A percentile compares a stretch with the other conserved stretches of the same genome.
These are phyloP conservation scores for Suhomyces yuchorum DNA, from an alignment of 1,139 yeast species.

Conservation along the genomic window DNA sequence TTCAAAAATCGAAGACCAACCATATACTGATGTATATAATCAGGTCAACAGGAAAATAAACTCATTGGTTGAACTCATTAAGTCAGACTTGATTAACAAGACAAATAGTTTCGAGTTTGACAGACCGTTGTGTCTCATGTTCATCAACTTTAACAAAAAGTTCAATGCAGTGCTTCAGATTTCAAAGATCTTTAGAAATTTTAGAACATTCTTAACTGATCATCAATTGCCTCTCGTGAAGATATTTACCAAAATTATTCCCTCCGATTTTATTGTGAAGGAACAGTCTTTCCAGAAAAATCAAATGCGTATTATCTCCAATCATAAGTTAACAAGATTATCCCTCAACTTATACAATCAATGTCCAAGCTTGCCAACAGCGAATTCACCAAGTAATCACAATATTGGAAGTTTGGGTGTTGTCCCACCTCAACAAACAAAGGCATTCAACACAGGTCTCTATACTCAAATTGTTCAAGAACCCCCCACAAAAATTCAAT, in stretches of 20 bases:
- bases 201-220: slow-evolving; percentile 42
- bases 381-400: not conserved
- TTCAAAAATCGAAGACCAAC: slow-evolving; percentile 20
- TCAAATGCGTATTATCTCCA: slow-evolving; percentile 52
- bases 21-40: slow-evolving; percentile 32
- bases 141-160: slow-evolving; percentile 47
- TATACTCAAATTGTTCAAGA: slow-evolving; percentile 49
- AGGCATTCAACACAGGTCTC: slow-evolving; percentile 18
- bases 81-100: slow-evolving; percentile 44
- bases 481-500: slow-evolving; percentile 50
- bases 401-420: not conserved
- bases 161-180: slow-evolving; percentile 51
- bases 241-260: slow-evolving; percentile 58
- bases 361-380: slow-evolving; percentile 34
- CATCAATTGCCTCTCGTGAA: slow-evolving; percentile 48
- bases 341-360: slow-evolving; percentile 68
- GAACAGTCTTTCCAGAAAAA: slow-evolving; percentile 31
- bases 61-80: slow-evolving; percentile 38
- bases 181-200: slow-evolving; percentile 50
- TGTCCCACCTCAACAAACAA: not conserved
- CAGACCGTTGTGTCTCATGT: slow-evolving; percentile 49
- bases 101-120: slow-evolving; percentile 46
- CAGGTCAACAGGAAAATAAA: slow-evolving; percentile 33
- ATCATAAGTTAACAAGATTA: slow-evolving; percentile 47
- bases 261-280: slow-evolving; percentile 52